phyloP scores from a whole-genome alignment of 2,329 filamentous ascomycete species.

The Fusarium sacchari region DNA sequence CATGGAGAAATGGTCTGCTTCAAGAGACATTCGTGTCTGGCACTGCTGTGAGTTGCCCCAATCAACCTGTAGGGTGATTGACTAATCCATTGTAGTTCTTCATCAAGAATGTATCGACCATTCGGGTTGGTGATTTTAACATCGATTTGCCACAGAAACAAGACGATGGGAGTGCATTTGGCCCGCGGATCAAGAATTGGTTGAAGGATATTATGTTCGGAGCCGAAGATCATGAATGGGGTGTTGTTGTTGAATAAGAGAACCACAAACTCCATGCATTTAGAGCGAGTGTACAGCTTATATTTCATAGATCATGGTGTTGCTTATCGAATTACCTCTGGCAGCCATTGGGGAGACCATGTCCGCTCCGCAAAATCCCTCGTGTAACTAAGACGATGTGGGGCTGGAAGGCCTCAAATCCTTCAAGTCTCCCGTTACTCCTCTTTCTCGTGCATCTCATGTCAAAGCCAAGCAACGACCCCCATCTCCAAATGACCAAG shows the following conservation, averaged over 20 bases:
- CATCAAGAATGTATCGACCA: background rate
- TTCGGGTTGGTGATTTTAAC: background rate
- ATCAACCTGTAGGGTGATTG: fast-evolving
- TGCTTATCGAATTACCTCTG: too few relatives aligned
- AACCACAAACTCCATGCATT: fast-evolving
- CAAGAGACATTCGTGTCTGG: background rate
- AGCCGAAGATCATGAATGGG: background rate
- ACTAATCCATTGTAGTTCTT: background rate
- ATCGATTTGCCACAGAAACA: background rate
- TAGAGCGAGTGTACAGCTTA: fast-evolving
- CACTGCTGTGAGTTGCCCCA: background rate
- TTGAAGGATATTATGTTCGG: background rate
- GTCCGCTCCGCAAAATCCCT: background rate
- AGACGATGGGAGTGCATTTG: background rate
- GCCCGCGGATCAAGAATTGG: background rate
- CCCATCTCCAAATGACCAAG: fast-evolving
- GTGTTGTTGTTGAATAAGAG: background rate
- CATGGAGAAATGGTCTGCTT: background rate
- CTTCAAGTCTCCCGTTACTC: fast-evolving
- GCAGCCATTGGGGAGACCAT: background rate
- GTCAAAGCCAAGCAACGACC: fast-evolving
- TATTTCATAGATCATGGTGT: too few relatives aligned
- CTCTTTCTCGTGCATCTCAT: background rate
- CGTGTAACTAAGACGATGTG: background rate
- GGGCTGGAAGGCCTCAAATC: background rate